Evolutionary conservation across 2,329 filamentous ascomycete genomes (phyloP), one percentile per base, ranked within the genome.

Genomic region (Emericellopsis cladophorae): DNA sequence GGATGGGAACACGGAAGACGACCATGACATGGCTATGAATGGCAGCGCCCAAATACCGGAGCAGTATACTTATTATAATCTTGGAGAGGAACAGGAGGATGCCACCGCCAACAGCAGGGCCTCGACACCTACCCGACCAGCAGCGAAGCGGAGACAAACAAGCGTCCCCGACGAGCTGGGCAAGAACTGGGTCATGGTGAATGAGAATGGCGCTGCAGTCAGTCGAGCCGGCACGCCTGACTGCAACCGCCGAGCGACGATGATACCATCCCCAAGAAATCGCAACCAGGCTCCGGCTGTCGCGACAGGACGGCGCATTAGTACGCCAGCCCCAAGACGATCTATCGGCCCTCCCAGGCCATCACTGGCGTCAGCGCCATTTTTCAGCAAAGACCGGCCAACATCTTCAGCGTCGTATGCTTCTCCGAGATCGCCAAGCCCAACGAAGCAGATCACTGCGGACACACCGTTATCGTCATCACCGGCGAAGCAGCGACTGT

Each of bases 151-250:
- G 34, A 63, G 74, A 35, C 74, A 77, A 44, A 65, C 72, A n/a
- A 60, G 64, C 40, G 54, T 64, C 2, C 62, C 66, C 15, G 70
- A 76, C 46, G 75, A 81, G 35, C 62, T 84, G 6, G 67, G 73
- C 24, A 72, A 69, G 42, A 84, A 79, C 59, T 88, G 83, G 83
- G 79, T 88, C 23, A 67, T 88, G 46, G 76, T 88, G 22, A 64
- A 64, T 42, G 68, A 69, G 36, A 55, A 55, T 15, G 47, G 46
- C 24, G 45, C 46, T 31, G 41, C 31, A 7, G 44, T 50, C 48
- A 40, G 22, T 34, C 39, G 39, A 11, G 9, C 39, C 12, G 39
- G 39, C 11, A 41, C 40, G 8, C 18, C 46, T 42, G 56, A 40
- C 45, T 44, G 52, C 36, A 50, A 51, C 11, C 53, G 52, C 22